phyloP scores from a whole-genome alignment of 495 filamentous ascomycete species.

The Podospora anserina region DNA sequence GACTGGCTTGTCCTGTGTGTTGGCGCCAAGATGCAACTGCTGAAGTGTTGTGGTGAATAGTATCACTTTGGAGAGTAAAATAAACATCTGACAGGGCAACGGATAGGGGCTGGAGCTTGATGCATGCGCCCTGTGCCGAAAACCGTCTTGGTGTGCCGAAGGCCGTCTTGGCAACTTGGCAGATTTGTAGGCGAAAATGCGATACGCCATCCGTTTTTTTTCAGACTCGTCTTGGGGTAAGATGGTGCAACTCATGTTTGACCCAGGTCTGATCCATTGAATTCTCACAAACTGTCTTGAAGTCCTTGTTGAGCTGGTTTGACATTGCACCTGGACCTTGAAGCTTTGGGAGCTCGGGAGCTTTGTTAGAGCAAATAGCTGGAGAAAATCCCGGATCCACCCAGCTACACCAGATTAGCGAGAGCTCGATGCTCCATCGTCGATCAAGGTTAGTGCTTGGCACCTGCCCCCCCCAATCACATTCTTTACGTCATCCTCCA shows the following conservation, averaged over 20 bases:
- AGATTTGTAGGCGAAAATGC: background rate
- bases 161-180: background rate
- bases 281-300: too few species aligned
- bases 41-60: background rate
- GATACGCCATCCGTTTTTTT: background rate
- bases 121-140: background rate
- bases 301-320: too few species aligned
- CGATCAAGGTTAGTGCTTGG: constrained; percentile 6
- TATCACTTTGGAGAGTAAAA: background rate
- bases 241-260: background rate
- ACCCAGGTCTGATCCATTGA: background rate
- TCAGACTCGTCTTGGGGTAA: background rate
- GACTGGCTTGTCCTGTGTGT: background rate
- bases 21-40: background rate
- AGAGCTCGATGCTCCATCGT: background rate
- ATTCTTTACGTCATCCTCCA: background rate
- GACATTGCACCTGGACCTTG: background rate
- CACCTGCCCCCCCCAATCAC: background rate
- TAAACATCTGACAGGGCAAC: background rate
- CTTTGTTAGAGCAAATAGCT: too few species aligned
- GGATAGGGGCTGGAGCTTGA: background rate
- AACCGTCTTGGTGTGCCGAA: background rate
- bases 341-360: background rate
- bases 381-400: background rate
- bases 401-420: background rate